Conservation (phyloP, 2,329 filamentous ascomycete genomes). For the Didymella pinodella region DNA sequence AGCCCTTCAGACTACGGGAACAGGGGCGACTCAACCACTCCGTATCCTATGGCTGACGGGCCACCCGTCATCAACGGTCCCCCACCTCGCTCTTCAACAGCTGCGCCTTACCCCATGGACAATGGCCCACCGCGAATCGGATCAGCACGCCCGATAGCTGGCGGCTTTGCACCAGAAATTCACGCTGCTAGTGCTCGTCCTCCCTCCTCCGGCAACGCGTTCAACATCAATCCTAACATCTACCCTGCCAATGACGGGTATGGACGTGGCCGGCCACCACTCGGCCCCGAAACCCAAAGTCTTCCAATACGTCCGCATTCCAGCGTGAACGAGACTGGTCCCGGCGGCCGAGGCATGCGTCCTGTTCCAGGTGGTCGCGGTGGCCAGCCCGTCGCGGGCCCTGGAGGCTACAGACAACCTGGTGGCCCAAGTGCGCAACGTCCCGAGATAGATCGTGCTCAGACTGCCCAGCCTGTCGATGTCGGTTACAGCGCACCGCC, state of each 20-base stretch:
- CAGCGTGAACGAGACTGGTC: constrained; percentile 47
- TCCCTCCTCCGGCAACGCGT: constrained; percentile 55
- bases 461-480: constrained; percentile 53
- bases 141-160: constrained; percentile 43
- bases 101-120: constrained; percentile 75
- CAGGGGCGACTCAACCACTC: constrained; percentile 49
- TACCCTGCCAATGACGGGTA: constrained; percentile 46
- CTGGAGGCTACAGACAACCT: constrained; percentile 48
- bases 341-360: constrained; percentile 42
- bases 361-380: constrained; percentile 39
- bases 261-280: constrained; percentile 40
- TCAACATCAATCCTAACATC: constrained; percentile 59
- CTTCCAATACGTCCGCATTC: constrained; percentile 50
- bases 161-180: constrained; percentile 56
- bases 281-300: constrained; percentile 36
- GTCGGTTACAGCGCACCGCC: constrained; percentile 54
- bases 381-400: constrained; percentile 43
- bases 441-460: constrained; percentile 47
- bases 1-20: constrained; percentile 48
- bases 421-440: constrained; percentile 50
- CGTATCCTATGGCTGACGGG: constrained; percentile 55
- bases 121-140: constrained; percentile 63
- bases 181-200: constrained; percentile 61
- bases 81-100: constrained; percentile 58
- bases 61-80: constrained; percentile 43